Conservation (phyloP, 2,329 filamentous ascomycete genomes). For the Fusarium coffeatum region DNA sequence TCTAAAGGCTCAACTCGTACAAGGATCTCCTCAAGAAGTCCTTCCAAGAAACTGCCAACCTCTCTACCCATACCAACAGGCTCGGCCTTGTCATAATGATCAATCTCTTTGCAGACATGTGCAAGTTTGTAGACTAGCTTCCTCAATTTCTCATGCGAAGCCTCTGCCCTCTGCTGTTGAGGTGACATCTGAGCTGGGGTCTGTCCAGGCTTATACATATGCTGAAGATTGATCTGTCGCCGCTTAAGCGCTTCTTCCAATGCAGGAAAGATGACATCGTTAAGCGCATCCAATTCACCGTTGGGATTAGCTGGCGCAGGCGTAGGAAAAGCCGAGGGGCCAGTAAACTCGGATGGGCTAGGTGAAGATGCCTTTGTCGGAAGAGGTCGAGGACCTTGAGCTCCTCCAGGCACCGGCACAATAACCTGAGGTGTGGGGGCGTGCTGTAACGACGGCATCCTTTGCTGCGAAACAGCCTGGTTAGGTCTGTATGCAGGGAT, state of each 20-base stretch:
- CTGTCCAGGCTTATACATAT: slow-evolving; percentile 57
- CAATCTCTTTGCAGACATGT: slow-evolving; percentile 88
- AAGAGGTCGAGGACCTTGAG: slow-evolving; percentile 43
- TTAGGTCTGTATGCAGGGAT: slow-evolving; percentile 66
- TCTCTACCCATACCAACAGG: slow-evolving; percentile 95
- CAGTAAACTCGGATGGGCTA: slow-evolving; percentile 47
- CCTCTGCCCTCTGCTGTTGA: slow-evolving; percentile 75
- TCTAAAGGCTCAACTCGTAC: slow-evolving; percentile 91
- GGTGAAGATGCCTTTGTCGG: slow-evolving; percentile 50
- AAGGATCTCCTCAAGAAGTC: slow-evolving; percentile 91
- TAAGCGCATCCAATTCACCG: slow-evolving; percentile 84
- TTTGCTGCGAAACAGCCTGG: slow-evolving; percentile 47
- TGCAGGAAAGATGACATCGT: slow-evolving; percentile 91
- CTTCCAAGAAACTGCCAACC: slow-evolving; percentile 89
- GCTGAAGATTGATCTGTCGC: slow-evolving; percentile 72
- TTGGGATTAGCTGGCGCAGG: slow-evolving; percentile 68
- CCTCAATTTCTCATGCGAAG: slow-evolving; percentile 83
- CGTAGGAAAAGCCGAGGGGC: slow-evolving; percentile 65
- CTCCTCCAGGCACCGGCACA: slow-evolving; percentile 27
- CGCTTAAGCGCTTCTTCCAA: slow-evolving; percentile 90
- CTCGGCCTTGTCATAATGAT: slow-evolving; percentile 85
- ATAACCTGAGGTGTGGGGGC: slow-evolving; percentile 38
- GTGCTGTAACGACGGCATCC: slow-evolving; percentile 48
- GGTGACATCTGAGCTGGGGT: slow-evolving; percentile 62
- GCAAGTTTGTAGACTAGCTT: slow-evolving; percentile 85